phyloP scores from a whole-genome alignment of 192 early-diverging fungal genomes.

The Dimargaris verticillata region DNA sequence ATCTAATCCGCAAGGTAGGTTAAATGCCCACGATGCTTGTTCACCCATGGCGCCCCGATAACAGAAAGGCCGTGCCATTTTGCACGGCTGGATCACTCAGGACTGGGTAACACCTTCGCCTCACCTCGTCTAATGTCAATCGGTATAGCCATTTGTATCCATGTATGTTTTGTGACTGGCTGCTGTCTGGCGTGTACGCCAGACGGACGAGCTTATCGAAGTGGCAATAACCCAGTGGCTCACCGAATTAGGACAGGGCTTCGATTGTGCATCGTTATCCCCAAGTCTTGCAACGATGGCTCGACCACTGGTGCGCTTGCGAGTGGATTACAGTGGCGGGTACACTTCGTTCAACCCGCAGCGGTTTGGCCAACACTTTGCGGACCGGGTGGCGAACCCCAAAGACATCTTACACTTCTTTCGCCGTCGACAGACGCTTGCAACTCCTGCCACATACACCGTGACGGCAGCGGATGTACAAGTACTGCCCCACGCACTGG shows the following conservation, averaged over 20 bases:
- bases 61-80: no score
- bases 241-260: conserved; percentile 18
- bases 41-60: no score
- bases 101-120: no score
- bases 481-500: not conserved
- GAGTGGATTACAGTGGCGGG: conserved; percentile 79
- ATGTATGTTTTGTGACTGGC: no score
- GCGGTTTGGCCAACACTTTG: conserved; percentile 67
- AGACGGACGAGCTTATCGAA: conserved; percentile 39
- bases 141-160: no score
- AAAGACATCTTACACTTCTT: conserved; percentile 74
- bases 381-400: conserved; percentile 70
- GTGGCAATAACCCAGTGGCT: conserved; percentile 44
- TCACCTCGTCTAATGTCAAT: no score
- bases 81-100: no score
- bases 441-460: not conserved
- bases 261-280: conserved; percentile 17
- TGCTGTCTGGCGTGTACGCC: no score
- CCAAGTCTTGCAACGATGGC: conserved; percentile 29
- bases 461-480: not conserved
- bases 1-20: conserved; percentile 33
- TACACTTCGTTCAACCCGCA: conserved; percentile 72
- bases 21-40: no score
- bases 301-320: conserved; percentile 53
- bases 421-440: conserved; percentile 16